Percentiles rank a stretch among this genome's conserved stretches.
Conservation (phyloP, 352 stramenopile species). For the Phytophthora pseudosyringae region DNA sequence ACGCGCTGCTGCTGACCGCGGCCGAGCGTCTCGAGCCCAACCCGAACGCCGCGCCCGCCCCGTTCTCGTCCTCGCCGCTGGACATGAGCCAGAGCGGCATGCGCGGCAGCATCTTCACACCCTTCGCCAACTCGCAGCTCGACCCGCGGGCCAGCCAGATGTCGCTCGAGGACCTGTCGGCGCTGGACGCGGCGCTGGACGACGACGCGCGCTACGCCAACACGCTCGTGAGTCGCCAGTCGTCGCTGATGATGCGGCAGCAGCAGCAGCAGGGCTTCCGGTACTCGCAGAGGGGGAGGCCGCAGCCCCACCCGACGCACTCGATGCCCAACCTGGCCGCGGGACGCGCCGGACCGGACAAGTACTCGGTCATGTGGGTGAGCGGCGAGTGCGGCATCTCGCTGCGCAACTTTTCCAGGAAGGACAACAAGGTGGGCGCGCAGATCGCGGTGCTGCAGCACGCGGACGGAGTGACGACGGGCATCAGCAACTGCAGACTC, state of each 20-base stretch:
- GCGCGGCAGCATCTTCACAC: conserved; percentile 51
- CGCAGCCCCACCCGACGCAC: conserved; percentile 18
- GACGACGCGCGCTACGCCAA: conserved; percentile 34
- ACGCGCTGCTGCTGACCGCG: conserved; percentile 49
- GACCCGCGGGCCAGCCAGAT: conserved; percentile 41
- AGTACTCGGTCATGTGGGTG: conserved; percentile 84
- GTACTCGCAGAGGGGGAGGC: conserved; percentile 6
- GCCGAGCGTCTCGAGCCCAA: conserved; percentile 1
- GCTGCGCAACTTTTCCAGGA: conserved; percentile 75
- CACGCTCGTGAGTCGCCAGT: conserved; percentile 40
- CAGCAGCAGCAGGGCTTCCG: conserved; percentile 31
- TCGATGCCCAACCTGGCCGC: conserved; percentile 12
- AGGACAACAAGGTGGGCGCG: conserved; percentile 70
- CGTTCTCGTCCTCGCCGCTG: neutral
- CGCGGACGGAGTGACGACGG: conserved; percentile 75
- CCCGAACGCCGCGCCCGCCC: neutral
- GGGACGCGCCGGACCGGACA: conserved; percentile 10
- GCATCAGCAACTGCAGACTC: conserved; percentile 77
- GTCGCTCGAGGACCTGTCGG: conserved; percentile 33
- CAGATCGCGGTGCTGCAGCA: conserved; percentile 86
- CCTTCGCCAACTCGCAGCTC: conserved; percentile 39
- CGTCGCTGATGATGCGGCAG: conserved; percentile 36
- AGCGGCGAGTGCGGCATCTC: conserved; percentile 87
- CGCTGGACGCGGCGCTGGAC: conserved; percentile 22
- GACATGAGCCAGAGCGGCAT: conserved; percentile 32